Percentiles rank a stretch among this genome's conserved stretches.
These are phyloP conservation scores for Ceratocystis huliohia DNA, from an alignment of 2,329 filamentous ascomycete species.

Conservation along the genomic window DNA sequence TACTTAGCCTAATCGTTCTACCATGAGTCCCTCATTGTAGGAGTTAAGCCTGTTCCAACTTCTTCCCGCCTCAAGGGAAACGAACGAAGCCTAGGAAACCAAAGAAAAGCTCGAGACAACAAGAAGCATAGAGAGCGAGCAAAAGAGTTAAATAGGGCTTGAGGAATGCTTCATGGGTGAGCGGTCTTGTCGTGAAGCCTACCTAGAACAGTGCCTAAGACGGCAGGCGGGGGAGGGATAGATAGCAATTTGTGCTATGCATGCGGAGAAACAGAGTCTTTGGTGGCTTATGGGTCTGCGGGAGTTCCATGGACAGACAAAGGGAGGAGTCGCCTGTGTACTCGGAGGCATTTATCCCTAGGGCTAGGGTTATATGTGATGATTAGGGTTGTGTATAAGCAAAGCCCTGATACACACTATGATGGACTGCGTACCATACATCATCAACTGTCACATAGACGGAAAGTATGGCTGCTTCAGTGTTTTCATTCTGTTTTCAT, in stretches of 20 bases:
- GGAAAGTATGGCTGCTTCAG: too few relatives aligned
- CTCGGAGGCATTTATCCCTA: too few relatives aligned
- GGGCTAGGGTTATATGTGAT: neutral
- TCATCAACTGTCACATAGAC: too few relatives aligned
- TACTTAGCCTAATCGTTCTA: neutral
- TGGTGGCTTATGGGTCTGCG: neutral
- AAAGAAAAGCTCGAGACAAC: neutral
- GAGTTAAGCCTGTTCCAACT: neutral
- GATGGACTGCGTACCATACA: too few relatives aligned
- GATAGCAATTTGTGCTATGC: neutral
- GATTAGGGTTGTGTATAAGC: neutral
- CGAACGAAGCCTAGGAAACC: neutral
- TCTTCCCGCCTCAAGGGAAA: neutral
- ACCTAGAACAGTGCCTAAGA: neutral
- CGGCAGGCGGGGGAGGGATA: too few relatives aligned
- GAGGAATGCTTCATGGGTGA: slow-evolving; percentile 1
- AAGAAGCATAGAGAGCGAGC: neutral
- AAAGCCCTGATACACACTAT: too few relatives aligned
- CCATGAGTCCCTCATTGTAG: neutral
- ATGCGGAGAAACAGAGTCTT: neutral
- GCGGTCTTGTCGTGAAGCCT: neutral
- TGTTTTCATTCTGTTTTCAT: too few relatives aligned
- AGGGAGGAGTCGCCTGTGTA: too few relatives aligned
- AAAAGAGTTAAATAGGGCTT: neutral
- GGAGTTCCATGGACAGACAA: too few relatives aligned